These are phyloP conservation scores for Scedosporium aurantiacum DNA, from an alignment of 2,329 filamentous ascomycete genomes.

Conservation along the genomic window DNA sequence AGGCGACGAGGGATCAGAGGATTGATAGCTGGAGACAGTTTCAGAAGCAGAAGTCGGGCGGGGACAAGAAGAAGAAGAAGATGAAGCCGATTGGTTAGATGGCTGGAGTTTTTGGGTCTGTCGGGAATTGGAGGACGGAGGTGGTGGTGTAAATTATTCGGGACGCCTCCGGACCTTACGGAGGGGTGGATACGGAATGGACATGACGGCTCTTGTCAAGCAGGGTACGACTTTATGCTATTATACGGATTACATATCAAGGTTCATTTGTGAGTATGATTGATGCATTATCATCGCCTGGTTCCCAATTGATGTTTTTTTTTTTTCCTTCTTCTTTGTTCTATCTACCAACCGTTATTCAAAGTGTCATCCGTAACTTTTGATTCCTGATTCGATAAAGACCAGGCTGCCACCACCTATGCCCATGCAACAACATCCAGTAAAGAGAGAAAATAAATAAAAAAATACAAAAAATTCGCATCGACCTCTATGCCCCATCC, in stretches of 20 bases:
- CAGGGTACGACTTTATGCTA: not conserved
- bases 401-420: not conserved
- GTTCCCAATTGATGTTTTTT: not conserved
- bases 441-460: no score
- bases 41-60: slow-evolving; percentile 57
- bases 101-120: not conserved
- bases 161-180: not conserved
- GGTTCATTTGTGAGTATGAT: not conserved
- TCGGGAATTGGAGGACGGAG: not conserved
- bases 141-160: not conserved
- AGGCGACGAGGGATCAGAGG: slow-evolving; percentile 77
- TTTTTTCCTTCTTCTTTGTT: not conserved
- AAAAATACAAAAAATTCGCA: no score
- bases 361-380: not conserved
- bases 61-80: slow-evolving; percentile 44
- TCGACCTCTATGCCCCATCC: not conserved
- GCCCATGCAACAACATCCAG: not conserved
- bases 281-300: not conserved
- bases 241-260: not conserved
- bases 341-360: not conserved
- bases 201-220: not conserved
- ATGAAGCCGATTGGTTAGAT: slow-evolving; percentile 48
- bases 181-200: not conserved
- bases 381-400: no score
- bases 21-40: slow-evolving; percentile 94